Percentiles rank a stretch among this genome's conserved stretches.
Evolutionary conservation across 2,329 filamentous ascomycete species (phyloP).

Genomic region (Sordariomycetes sp.): DNA sequence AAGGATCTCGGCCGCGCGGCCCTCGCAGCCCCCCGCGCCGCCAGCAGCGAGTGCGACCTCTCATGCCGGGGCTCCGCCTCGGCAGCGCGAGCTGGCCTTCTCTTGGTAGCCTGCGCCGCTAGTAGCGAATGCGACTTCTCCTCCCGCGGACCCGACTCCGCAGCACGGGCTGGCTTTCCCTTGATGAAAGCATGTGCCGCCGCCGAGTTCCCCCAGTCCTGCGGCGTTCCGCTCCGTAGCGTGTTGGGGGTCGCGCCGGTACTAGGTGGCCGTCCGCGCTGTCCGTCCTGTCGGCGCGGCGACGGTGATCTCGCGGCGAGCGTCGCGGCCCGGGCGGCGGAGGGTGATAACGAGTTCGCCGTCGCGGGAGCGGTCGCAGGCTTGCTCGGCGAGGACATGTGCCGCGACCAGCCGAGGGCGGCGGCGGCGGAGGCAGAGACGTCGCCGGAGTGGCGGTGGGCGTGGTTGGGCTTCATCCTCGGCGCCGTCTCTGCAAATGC

Average conservation of each 20-base stretch:
- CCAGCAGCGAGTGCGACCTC: background rate
- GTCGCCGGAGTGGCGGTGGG: conserved; percentile 42
- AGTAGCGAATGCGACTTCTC: too few species aligned
- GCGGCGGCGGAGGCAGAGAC: conserved; percentile 49
- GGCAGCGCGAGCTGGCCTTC: background rate
- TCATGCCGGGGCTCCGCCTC: too few species aligned
- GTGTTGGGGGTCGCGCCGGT: background rate
- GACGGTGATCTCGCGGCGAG: background rate
- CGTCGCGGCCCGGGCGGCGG: background rate
- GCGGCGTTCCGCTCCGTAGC: background rate
- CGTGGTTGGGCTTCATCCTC: conserved; percentile 56
- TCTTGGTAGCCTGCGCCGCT: conserved; percentile 32
- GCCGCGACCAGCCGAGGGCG: conserved; percentile 61
- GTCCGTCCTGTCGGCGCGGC: background rate
- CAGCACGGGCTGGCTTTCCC: background rate
- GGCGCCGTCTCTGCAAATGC: conserved; percentile 16
- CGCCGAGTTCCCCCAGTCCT: background rate
- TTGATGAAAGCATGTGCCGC: background rate
- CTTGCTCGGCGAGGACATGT: conserved; percentile 22
- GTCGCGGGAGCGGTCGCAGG: background rate
- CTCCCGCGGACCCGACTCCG: too few species aligned
- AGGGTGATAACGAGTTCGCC: background rate
- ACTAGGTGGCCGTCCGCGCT: background rate
- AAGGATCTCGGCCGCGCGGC: conserved; percentile 1
- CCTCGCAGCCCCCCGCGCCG: background rate